These are phyloP conservation scores for Eimeria nieschulzi DNA, from an alignment of 169 alveolate species.

Conservation along the genomic window DNA sequence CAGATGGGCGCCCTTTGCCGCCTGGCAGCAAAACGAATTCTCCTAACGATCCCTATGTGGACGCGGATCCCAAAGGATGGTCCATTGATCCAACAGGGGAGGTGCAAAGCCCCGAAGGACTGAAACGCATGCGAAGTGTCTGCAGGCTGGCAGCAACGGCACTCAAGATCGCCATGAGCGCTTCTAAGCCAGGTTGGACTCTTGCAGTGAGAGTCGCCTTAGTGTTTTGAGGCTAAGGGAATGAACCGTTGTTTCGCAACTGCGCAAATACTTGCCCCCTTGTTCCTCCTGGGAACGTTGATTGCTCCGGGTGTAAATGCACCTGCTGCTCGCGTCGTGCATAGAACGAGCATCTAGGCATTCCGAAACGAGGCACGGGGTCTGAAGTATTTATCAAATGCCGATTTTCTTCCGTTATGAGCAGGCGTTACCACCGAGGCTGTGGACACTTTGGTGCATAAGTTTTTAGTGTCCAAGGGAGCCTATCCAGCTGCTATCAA, in stretches of 20 bases:
- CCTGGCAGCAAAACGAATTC: neutral
- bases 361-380: neutral
- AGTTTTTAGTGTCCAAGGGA: slow-evolving; percentile 92
- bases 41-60: neutral
- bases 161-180: slow-evolving; percentile 18
- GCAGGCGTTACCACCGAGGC: slow-evolving; percentile 98
- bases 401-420: neutral
- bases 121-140: neutral
- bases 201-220: neutral
- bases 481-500: slow-evolving; percentile 99
- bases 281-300: too few relatives aligned
- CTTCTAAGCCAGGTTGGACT: slow-evolving; percentile 30
- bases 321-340: neutral
- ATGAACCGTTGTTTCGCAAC: too few relatives aligned
- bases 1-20: slow-evolving; percentile 14
- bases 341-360: neutral
- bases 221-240: too few relatives aligned
- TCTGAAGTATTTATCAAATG: neutral
- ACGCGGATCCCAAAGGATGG: slow-evolving; percentile 6
- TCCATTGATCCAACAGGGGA: neutral
- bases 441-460: slow-evolving; percentile 95
- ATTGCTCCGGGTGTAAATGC: neutral
- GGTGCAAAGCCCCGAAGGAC: slow-evolving; percentile 22
- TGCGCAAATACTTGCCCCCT: too few relatives aligned
- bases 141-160: slow-evolving; percentile 46